phyloP scores from a whole-genome alignment of 768 basidiomycete species.

The Hysterangium stoloniferum region DNA sequence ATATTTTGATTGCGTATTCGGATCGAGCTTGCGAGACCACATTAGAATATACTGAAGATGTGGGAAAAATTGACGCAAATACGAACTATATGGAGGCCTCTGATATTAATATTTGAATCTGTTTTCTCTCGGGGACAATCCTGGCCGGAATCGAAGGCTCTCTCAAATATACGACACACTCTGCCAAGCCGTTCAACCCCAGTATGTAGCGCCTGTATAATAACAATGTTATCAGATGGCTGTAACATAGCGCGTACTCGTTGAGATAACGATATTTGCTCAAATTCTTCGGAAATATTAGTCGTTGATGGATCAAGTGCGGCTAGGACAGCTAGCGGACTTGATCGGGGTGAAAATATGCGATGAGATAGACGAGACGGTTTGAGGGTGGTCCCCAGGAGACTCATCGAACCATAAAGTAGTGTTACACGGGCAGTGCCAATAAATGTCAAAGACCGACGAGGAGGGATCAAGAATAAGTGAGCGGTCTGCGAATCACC shows the following conservation, averaged over 20 bases:
- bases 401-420: conserved; percentile 48
- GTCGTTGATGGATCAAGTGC: conserved; percentile 17
- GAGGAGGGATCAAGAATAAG: conserved; percentile 37
- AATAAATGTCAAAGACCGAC: conserved; percentile 55
- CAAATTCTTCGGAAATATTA: conserved; percentile 7
- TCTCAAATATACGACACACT: conserved; percentile 55
- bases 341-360: conserved; percentile 71
- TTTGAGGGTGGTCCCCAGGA: conserved; percentile 43
- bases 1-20: conserved; percentile 28
- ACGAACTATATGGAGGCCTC: conserved; percentile 43
- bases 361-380: conserved; percentile 28
- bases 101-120: conserved; percentile 35
- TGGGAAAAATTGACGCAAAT: neutral
- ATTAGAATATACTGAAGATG: conserved; percentile 20
- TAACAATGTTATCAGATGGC: conserved; percentile 34
- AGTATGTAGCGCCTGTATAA: conserved; percentile 49
- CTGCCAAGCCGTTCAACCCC: conserved; percentile 61
- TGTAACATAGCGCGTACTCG: conserved; percentile 13
- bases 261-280: conserved; percentile 11
- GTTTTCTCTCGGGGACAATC: conserved; percentile 28
- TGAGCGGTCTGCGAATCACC: conserved; percentile 16
- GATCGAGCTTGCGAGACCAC: conserved; percentile 29
- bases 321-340: conserved; percentile 59
- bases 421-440: conserved; percentile 59
- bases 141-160: conserved; percentile 48